Evolutionary conservation across 2,329 filamentous ascomycete species (phyloP).

Genomic region (Cadophora sp.): DNA sequence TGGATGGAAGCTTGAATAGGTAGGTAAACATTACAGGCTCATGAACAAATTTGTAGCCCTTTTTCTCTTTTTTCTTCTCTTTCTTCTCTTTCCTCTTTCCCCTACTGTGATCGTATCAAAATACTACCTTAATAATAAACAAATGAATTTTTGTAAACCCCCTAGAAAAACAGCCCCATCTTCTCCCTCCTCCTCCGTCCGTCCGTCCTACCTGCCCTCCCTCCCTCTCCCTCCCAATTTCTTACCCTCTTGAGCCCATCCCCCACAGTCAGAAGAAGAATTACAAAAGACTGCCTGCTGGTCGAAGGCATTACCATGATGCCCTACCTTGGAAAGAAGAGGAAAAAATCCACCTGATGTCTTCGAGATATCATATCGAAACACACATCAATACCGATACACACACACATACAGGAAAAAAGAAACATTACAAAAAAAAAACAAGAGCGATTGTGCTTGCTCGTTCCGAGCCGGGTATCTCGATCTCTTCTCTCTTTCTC

Average conservation of each 20-base stretch:
- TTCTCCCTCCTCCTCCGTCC: neutral
- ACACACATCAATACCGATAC: conserved; percentile 24
- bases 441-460: conserved; percentile 34
- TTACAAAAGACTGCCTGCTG: conserved; percentile 42
- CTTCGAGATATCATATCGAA: conserved; percentile 23
- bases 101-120: conserved; percentile 14
- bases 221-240: too few relatives aligned
- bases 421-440: conserved; percentile 32
- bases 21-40: conserved; percentile 8
- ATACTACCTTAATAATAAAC: conserved; percentile 29
- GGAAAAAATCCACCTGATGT: conserved; percentile 21
- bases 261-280: conserved; percentile 21
- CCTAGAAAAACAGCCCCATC: conserved; percentile 23
- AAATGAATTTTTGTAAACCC: conserved; percentile 34
- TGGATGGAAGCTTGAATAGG: neutral
- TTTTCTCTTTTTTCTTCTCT: neutral
- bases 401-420: conserved; percentile 27
- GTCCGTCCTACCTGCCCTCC: neutral
- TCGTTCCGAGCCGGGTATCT: conserved; percentile 41
- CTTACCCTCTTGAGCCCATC: too few relatives aligned
- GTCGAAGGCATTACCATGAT: conserved; percentile 32
- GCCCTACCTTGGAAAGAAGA: conserved; percentile 23
- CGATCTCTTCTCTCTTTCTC: conserved; percentile 27
- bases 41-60: conserved; percentile 2
- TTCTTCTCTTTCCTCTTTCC: too few relatives aligned